Evolutionary conservation across 73 alveolate genomes (phyloP), one percentile per base, ranked within the genome.

Genomic region (Blepharisma stoltei): DNA sequence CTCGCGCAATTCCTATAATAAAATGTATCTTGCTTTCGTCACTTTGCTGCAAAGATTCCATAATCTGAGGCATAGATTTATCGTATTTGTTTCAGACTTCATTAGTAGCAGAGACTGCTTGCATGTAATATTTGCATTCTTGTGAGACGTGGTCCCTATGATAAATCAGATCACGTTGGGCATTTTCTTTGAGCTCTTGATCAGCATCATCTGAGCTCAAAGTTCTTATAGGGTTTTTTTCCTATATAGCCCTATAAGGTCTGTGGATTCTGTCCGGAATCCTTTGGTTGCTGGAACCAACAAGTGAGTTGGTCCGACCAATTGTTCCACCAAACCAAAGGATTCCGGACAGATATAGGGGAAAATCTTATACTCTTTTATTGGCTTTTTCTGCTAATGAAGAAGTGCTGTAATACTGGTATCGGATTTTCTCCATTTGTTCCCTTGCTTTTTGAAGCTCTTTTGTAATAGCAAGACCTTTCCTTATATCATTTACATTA

Each of bases 21-120:
- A 60, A 60, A 60, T 60, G 73, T 14, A 60, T 60, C 48, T 38
- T 18, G 23, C 73, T 60, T 60, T 60, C 73, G 5, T 60, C 23
- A 60, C 48, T 60, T 25, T 60, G 14, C 47, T 60, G 73, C 5
- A 60, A 60, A 9, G 73, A 18, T 60, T 60, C 73, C 73, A 60
- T 60, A 25, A 60, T 25, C 37, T 38, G n/a, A 60, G 73, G 73
- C 73, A 60, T 60, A 14, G 14, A 11, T 18, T n/a, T 14, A 60
- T 60, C 73, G 5, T 60, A 60, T 25, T 25, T 60, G 23, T 5
- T 25, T 14, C 45, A 60, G 14, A 25, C 11, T 8, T 25, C 45
- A 25, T 25, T 25, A 8, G 23, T 14, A 32, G 41, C 41, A 32
- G 41, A 32, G 41, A 32, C 41, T 32, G 41, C 41, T 3, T 32